phyloP scores from a whole-genome alignment of 495 filamentous ascomycete genomes.

The Margaritispora aquatica region DNA sequence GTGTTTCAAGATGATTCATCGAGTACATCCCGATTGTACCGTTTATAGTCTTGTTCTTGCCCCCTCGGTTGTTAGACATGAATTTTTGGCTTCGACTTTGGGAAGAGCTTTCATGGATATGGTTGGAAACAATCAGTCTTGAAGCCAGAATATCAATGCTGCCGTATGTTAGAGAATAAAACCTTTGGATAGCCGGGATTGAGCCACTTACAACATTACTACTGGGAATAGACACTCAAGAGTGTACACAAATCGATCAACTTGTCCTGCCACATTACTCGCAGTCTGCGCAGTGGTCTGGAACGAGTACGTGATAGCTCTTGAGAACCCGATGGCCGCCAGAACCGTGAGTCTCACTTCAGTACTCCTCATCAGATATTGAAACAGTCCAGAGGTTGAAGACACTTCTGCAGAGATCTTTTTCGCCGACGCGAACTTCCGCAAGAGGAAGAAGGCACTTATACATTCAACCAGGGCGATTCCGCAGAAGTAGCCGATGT shows the following conservation, averaged over 20 bases:
- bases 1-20: slow-evolving; percentile 2
- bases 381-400: slow-evolving; percentile 22
- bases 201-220: slow-evolving; percentile 26
- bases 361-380: slow-evolving; percentile 29
- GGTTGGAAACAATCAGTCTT: slow-evolving; percentile 5
- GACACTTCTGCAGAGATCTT: background rate
- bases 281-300: slow-evolving; percentile 29
- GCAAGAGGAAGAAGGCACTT: slow-evolving; percentile 29
- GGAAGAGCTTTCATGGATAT: slow-evolving; percentile 11
- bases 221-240: slow-evolving; percentile 33
- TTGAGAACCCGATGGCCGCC: slow-evolving; percentile 27
- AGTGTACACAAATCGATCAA: slow-evolving; percentile 33
- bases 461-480: slow-evolving; percentile 30
- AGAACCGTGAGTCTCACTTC: slow-evolving; percentile 32
- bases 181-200: background rate
- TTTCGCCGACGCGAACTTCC: slow-evolving; percentile 21
- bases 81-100: slow-evolving; percentile 2
- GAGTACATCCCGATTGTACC: slow-evolving; percentile 11
- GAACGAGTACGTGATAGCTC: slow-evolving; percentile 31
- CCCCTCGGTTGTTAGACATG: background rate
- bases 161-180: background rate
- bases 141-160: slow-evolving; percentile 26
- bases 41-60: background rate
- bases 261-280: slow-evolving; percentile 24
- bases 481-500: slow-evolving; percentile 30